phyloP scores from a whole-genome alignment of 495 filamentous ascomycete species.

The Rostrohypoxylon terebratum region DNA sequence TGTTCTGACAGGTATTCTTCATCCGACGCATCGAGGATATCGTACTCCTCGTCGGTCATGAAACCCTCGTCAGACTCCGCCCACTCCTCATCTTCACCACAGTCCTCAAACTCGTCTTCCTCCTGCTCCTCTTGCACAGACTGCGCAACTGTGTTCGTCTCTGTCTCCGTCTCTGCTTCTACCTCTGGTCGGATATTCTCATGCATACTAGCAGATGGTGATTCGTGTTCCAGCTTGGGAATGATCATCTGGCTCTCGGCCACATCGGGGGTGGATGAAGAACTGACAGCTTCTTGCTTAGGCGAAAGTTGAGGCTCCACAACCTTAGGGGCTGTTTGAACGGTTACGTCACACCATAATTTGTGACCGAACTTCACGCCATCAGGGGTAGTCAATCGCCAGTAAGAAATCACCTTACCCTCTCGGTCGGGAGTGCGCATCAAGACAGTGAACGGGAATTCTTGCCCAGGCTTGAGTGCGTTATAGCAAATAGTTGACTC shows the following conservation, averaged over 20 bases:
- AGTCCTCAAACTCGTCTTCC: constrained; percentile 75
- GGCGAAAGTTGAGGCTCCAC: constrained; percentile 30
- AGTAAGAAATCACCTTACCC: constrained; percentile 90
- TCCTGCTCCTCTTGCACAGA: constrained; percentile 56
- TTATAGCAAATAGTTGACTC: constrained; percentile 81
- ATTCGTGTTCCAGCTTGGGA: constrained; percentile 95
- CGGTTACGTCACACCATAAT: constrained; percentile 92
- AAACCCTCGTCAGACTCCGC: constrained; percentile 74
- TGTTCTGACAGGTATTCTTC: constrained; percentile 76
- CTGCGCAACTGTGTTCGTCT: constrained; percentile 47
- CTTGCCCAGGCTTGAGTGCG: constrained; percentile 76
- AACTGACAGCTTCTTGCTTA: constrained; percentile 26
- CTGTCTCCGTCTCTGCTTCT: constrained; percentile 44
- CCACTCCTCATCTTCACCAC: constrained; percentile 66
- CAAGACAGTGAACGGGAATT: constrained; percentile 82
- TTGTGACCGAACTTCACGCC: constrained; percentile 89
- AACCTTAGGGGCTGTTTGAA: constrained; percentile 56
- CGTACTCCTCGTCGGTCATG: constrained; percentile 97
- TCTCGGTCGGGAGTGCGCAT: constrained; percentile 79
- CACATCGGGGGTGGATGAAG: constrained; percentile 10
- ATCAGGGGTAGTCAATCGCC: constrained; percentile 87
- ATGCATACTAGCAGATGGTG: constrained; percentile 82
- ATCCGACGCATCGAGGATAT: constrained; percentile 94
- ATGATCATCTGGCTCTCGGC: constrained; percentile 87
- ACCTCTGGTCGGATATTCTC: constrained; percentile 58